Conservation (phyloP, 2,329 filamentous ascomycete species). For the Botrytis hyacinthi region DNA sequence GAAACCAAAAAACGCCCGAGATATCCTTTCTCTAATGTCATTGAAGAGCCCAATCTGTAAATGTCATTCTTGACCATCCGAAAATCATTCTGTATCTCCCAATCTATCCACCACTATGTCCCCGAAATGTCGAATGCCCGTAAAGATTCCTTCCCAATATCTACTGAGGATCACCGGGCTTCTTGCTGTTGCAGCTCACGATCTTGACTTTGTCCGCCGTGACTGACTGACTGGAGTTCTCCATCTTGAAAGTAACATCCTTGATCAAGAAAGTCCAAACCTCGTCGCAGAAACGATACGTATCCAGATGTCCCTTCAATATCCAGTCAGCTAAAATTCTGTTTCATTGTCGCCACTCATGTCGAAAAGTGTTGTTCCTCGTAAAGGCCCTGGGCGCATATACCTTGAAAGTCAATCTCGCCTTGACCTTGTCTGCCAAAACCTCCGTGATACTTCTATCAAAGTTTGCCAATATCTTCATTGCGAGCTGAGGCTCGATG, state of each 20-base stretch:
- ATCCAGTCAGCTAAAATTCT: constrained; percentile 27
- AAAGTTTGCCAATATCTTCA: constrained; percentile 97
- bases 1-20: constrained; percentile 6
- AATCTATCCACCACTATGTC: background rate
- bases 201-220: constrained; percentile 95
- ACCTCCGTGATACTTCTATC: constrained; percentile 91
- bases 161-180: constrained; percentile 55
- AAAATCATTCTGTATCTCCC: background rate
- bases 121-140: background rate
- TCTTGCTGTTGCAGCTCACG: constrained; percentile 94
- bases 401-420: constrained; percentile 93
- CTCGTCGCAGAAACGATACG: constrained; percentile 98
- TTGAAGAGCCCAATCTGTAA: constrained; percentile 2
- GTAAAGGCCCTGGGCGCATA: constrained; percentile 27
- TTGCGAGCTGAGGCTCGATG: constrained; percentile 96
- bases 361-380: background rate
- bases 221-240: constrained; percentile 68
- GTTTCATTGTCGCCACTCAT: background rate
- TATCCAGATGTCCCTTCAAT: constrained; percentile 85
- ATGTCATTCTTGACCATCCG: background rate
- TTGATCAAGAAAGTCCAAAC: constrained; percentile 99
- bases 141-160: background rate
- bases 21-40: constrained; percentile 7
- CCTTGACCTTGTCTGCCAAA: constrained; percentile 87
- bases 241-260: constrained; percentile 98